Base-by-base conservation (phyloP, 192 early-diverging fungal species). In the Podila epicladia region DNA sequence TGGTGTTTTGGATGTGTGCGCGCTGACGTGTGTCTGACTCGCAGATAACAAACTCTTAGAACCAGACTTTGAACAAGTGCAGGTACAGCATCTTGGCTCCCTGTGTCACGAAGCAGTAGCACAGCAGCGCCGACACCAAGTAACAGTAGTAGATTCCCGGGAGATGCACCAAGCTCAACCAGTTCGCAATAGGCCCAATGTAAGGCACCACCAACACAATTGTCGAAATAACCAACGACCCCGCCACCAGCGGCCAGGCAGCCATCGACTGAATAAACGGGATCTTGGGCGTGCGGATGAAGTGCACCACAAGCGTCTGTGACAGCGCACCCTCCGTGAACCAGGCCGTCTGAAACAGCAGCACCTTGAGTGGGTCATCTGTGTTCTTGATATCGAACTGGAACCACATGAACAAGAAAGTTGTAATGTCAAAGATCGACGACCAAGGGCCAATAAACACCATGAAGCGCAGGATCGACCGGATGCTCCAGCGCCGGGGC, bases 401-500 rank as follows among this genome's bases (percentile, higher is more conserved):
- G 64, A 73, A 86, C 65, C 67, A 83, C 67, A 74, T 74, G 49
- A 89, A 69, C 41, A 74, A 20, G 48, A 75, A 89, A 35, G 83
- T 88, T 8, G 58, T 74, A 17, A 85, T 72, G 32, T 88, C 86
- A 77, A 88, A 88, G 55, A 85, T 67, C 35, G 74, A 79, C 6
- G 83, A 87, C 62, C 66, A 69, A 8, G 88, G 88, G 2, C 88
- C 88, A 65, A 88, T 65, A 20, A 79, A 85, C 32, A 83, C 19
- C 85, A 89, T 87, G 72, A 89, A 89, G 1, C 69, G 83, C 29
- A 76, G n/a, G 57, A 89, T 85, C 0, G 72, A 73, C 0, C 53
- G 72, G 32, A 84, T 74, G 45, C 59, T 76, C 88, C 87, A 88
- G 13, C 72, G 71, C 58, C 74, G 83, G 4, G 88, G 88, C 5